Conservation (phyloP, 768 basidiomycete species). For the Pleurotus eryngii region DNA sequence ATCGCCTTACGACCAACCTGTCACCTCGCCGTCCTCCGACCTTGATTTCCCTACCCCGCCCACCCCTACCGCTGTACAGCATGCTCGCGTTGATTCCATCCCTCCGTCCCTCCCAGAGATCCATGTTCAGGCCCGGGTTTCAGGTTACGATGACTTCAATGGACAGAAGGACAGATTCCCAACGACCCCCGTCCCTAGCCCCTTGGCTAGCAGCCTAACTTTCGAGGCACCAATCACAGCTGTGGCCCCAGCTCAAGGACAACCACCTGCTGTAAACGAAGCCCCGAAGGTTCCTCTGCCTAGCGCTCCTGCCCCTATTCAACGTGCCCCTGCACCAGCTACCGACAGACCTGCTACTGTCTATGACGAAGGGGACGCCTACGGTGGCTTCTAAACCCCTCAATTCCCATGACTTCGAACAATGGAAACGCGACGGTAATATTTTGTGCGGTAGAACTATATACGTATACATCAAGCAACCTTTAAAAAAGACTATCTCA, state of each 20-base stretch:
- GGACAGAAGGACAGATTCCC: conserved; percentile 15
- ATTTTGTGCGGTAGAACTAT: no score
- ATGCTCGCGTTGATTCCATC: conserved; percentile 27
- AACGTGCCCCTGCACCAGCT: neutral
- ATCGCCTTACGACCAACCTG: conserved; percentile 6
- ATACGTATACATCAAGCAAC: no score
- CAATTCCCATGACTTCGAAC: no score
- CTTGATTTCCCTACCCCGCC: conserved; percentile 17
- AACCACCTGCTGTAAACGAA: neutral
- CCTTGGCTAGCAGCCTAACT: conserved; percentile 11
- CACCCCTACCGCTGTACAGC: conserved; percentile 1
- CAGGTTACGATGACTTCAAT: conserved; percentile 18
- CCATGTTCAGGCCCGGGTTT: conserved; percentile 24
- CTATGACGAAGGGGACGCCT: conserved; percentile 11
- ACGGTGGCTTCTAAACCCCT: conserved; percentile 12
- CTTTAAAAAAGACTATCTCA: no score
- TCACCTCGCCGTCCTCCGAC: conserved; percentile 26
- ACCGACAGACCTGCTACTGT: conserved; percentile 23
- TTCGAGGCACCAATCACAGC: neutral
- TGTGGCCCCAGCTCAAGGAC: neutral
- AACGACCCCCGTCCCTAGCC: conserved; percentile 12
- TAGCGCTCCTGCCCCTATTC: neutral
- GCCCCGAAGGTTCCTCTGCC: neutral
- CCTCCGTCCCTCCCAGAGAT: conserved; percentile 42
- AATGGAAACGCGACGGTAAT: no score